These are phyloP conservation scores for Sphagnum magellanicum DNA, from an alignment of 228 moss, liverwort and hornwort genomes.

Conservation along the genomic window DNA sequence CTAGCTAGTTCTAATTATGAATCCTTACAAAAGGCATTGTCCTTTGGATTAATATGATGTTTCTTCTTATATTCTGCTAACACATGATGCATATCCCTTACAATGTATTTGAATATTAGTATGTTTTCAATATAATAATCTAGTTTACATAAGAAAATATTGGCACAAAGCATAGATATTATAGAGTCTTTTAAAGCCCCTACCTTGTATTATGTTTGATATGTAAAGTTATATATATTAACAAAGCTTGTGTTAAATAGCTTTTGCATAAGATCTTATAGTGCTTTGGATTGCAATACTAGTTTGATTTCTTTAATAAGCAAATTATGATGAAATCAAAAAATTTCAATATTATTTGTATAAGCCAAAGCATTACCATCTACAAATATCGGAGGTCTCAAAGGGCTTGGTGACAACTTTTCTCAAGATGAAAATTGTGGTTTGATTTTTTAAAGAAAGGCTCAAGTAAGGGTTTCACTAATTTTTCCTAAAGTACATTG, in stretches of 20 bases:
- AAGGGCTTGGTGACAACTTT: background rate
- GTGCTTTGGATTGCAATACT: background rate
- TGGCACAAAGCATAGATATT: slow-evolving; percentile 42
- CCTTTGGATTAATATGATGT: background rate
- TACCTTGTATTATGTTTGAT: background rate
- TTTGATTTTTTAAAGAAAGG: background rate
- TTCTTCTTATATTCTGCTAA: background rate
- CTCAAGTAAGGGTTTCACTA: background rate
- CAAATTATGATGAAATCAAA: background rate
- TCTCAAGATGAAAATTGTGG: background rate
- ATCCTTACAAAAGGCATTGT: background rate
- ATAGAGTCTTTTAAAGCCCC: slow-evolving; percentile 35
- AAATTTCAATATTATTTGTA: background rate
- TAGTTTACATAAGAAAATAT: slow-evolving; percentile 19
- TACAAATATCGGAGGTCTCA: background rate
- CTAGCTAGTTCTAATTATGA: no score
- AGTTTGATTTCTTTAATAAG: background rate
- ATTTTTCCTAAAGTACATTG: background rate
- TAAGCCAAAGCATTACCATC: background rate
- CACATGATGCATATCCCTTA: background rate
- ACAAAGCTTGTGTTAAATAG: background rate
- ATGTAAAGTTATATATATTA: background rate
- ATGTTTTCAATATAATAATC: background rate
- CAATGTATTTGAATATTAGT: background rate
- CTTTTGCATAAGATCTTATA: background rate